A percentile compares a stretch with the other conserved stretches of the same genome.
These are phyloP conservation scores for Papilionanthe hybrid DNA, from an alignment of 116 monocot genomes.

Conservation along the genomic window DNA sequence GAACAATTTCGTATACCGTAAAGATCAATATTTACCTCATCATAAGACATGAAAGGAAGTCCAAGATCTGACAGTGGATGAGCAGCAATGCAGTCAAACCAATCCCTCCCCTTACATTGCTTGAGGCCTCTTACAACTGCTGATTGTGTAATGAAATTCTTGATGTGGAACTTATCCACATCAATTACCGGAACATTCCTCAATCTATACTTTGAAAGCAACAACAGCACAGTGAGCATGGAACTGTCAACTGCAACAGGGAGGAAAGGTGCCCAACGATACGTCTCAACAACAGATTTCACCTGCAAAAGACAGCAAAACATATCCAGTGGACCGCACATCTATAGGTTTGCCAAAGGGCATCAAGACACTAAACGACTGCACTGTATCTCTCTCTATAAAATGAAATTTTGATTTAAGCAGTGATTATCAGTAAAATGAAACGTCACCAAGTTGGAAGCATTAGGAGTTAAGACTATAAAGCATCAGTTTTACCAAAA, in stretches of 20 bases:
- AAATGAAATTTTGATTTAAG: background rate
- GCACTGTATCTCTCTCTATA: background rate
- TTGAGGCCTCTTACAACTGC: slow-evolving; percentile 73
- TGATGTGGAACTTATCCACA: slow-evolving; percentile 42
- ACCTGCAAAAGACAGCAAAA: slow-evolving; percentile 39
- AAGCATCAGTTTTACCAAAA: background rate
- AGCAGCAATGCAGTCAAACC: slow-evolving; percentile 83
- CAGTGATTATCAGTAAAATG: background rate
- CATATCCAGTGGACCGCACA: background rate
- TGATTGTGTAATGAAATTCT: slow-evolving; percentile 90
- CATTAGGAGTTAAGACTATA: background rate
- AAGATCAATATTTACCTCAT: slow-evolving; percentile 47
- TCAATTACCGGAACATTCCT: slow-evolving; percentile 89
- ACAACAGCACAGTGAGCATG: slow-evolving; percentile 81
- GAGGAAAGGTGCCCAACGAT: slow-evolving; percentile 75
- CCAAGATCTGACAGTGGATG: slow-evolving; percentile 73
- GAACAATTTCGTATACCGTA: background rate
- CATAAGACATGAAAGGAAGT: slow-evolving; percentile 82
- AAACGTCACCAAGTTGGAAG: background rate
- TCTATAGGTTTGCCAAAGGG: background rate
- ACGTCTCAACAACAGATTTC: slow-evolving; percentile 51
- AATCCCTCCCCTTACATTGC: slow-evolving; percentile 77
- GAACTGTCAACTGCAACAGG: slow-evolving; percentile 66
- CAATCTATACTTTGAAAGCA: slow-evolving; percentile 90
- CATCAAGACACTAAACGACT: background rate